phyloP scores from a whole-genome alignment of 768 basidiomycete species.

The Stropharia rugosoannulata region DNA sequence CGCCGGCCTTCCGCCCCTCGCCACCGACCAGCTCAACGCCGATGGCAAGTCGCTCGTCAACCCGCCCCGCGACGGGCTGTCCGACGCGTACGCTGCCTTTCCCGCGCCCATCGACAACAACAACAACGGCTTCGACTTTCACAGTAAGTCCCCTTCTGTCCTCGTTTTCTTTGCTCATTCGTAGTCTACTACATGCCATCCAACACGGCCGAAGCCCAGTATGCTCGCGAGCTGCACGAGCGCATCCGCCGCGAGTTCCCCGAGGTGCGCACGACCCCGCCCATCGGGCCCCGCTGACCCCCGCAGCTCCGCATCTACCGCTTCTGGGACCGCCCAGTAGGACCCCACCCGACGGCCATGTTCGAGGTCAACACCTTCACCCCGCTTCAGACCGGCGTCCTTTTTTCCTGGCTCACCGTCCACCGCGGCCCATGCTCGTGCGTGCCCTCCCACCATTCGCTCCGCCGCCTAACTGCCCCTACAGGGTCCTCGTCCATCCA shows the following conservation, averaged over 20 bases:
- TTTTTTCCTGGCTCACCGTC: constrained; percentile 68
- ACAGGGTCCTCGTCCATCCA: constrained; percentile 69
- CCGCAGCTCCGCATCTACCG: constrained; percentile 57
- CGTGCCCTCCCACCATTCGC: constrained; percentile 22
- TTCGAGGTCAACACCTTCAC: constrained; percentile 69
- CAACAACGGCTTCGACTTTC: constrained; percentile 72
- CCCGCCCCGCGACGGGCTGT: constrained; percentile 36
- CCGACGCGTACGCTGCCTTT: constrained; percentile 53
- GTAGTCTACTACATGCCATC: constrained; percentile 64
- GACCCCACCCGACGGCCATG: constrained; percentile 71
- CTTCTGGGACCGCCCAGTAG: constrained; percentile 62
- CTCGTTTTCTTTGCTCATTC: not conserved
- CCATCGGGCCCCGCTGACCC: not conserved
- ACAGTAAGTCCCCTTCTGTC: constrained; percentile 43
- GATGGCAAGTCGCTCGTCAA: constrained; percentile 61
- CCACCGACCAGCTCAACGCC: constrained; percentile 38
- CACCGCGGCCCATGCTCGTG: constrained; percentile 73
- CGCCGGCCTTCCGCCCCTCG: constrained; percentile 29
- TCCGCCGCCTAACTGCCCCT: not conserved
- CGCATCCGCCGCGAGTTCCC: constrained; percentile 64
- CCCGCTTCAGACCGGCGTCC: constrained; percentile 66
- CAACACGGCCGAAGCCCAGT: constrained; percentile 40
- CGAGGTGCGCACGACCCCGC: constrained; percentile 40
- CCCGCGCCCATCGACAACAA: constrained; percentile 50
- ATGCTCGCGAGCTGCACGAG: constrained; percentile 57